These are phyloP conservation scores for Populus alba DNA, from an alignment of 345 rosid genomes.

Conservation along the genomic window DNA sequence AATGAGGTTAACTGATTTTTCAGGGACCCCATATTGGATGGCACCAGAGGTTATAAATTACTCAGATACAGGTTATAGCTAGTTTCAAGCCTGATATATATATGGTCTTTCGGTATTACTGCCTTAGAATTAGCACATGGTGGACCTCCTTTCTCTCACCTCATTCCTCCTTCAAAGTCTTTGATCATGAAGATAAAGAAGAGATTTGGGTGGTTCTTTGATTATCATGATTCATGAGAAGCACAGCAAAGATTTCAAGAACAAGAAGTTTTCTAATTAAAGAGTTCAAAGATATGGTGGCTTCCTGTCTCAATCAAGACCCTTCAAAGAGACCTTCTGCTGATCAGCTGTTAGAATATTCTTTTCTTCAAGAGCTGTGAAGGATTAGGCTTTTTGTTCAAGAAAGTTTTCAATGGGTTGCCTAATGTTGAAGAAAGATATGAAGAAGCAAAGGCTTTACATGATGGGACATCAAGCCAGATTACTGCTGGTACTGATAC, in stretches of 20 bases:
- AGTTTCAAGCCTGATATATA: conserved; percentile 88
- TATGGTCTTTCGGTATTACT: conserved; percentile 88
- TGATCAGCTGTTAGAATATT: conserved; percentile 63
- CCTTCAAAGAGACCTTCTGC: conserved; percentile 76
- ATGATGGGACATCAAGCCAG: neutral
- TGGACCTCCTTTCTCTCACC: conserved; percentile 74
- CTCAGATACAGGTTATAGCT: conserved; percentile 65
- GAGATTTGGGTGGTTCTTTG: conserved; percentile 61
- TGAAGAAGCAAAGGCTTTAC: conserved; percentile 27
- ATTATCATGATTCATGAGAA: conserved; percentile 47
- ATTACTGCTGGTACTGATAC: conserved; percentile 9
- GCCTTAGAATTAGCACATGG: conserved; percentile 83
- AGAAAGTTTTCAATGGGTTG: conserved; percentile 54
- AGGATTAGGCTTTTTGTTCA: conserved; percentile 52
- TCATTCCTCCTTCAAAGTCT: conserved; percentile 64
- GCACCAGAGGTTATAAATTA: conserved; percentile 87
- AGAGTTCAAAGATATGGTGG: conserved; percentile 81
- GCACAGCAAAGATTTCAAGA: conserved; percentile 35
- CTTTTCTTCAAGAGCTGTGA: conserved; percentile 68
- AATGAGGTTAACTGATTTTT: conserved; percentile 55
- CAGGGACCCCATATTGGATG: conserved; percentile 95
- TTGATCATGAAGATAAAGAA: conserved; percentile 75
- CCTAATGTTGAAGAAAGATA: conserved; percentile 69
- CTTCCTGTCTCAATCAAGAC: conserved; percentile 72
- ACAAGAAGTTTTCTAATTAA: conserved; percentile 67